phyloP scores from a whole-genome alignment of 345 rosid genomes.

The Mercurialis annua region DNA sequence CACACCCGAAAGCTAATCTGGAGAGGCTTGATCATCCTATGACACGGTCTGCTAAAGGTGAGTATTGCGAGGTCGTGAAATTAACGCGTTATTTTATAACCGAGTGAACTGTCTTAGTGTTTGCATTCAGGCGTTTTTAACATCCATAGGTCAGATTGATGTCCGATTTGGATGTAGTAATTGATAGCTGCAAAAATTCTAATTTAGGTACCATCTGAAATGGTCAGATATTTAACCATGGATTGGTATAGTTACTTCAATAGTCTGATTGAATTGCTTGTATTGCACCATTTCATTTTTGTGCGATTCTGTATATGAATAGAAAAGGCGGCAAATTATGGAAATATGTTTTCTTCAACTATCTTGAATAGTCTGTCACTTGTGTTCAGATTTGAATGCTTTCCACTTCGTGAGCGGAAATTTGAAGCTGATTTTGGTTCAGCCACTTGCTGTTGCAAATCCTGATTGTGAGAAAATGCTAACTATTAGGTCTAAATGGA shows the following conservation, averaged over 20 bases:
- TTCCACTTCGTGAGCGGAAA: too few species aligned
- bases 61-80: background rate
- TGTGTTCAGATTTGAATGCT: too few species aligned
- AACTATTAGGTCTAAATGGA: too few species aligned
- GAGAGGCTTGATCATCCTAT: slow-evolving; percentile 8
- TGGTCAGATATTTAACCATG: background rate
- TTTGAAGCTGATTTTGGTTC: too few species aligned
- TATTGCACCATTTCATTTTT: background rate
- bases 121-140: background rate
- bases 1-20: slow-evolving; percentile 5
- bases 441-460: too few species aligned
- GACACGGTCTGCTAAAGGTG: slow-evolving; percentile 14
- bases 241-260: too few species aligned
- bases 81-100: background rate
- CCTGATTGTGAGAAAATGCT: too few species aligned
- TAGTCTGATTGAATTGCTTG: background rate
- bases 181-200: background rate
- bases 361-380: too few species aligned
- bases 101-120: background rate
- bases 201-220: slow-evolving; percentile 3
- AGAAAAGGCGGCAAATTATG: too few species aligned
- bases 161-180: background rate
- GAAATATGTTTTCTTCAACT: too few species aligned
- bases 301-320: background rate
- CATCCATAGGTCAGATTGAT: background rate